phyloP scores from a whole-genome alignment of 768 basidiomycete genomes.

The Mycena filopes region DNA sequence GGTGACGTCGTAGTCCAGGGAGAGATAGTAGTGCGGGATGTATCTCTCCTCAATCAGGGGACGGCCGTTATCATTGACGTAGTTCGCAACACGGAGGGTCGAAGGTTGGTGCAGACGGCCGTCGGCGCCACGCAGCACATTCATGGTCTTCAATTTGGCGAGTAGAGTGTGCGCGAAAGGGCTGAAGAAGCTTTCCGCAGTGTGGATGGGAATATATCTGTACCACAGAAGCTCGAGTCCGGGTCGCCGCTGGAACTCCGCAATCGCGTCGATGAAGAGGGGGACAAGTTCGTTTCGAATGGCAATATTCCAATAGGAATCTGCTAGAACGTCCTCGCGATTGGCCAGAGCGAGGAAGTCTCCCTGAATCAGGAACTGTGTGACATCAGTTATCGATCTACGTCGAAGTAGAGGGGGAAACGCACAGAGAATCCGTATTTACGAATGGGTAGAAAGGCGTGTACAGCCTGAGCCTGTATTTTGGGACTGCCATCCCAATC shows the following conservation, averaged over 20 bases:
- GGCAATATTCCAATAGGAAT: constrained; percentile 36
- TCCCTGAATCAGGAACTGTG: constrained; percentile 42
- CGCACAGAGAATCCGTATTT: constrained; percentile 18
- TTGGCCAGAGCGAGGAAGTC: constrained; percentile 43
- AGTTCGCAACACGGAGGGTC: background rate
- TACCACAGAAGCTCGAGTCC: constrained; percentile 37
- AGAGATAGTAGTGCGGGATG: background rate
- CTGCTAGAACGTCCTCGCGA: constrained; percentile 38
- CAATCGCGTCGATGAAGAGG: constrained; percentile 36
- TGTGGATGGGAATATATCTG: constrained; percentile 35
- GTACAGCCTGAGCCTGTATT: constrained; percentile 10
- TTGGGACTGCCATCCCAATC: background rate
- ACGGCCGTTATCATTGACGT: background rate
- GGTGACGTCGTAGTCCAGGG: constrained; percentile 3
- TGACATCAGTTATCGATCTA: background rate
- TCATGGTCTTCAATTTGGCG: constrained; percentile 15
- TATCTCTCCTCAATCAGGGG: background rate
- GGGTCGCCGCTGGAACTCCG: constrained; percentile 27
- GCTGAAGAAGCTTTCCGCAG: constrained; percentile 32
- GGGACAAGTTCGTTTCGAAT: constrained; percentile 34
- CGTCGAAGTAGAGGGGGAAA: background rate
- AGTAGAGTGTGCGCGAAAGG: constrained; percentile 15
- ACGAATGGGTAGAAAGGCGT: constrained; percentile 20
- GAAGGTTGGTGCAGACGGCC: constrained; percentile 24
- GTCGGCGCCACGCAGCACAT: constrained; percentile 32